Conservation (phyloP, 805 yeast species). For the Brettanomyces sp. region DNA sequence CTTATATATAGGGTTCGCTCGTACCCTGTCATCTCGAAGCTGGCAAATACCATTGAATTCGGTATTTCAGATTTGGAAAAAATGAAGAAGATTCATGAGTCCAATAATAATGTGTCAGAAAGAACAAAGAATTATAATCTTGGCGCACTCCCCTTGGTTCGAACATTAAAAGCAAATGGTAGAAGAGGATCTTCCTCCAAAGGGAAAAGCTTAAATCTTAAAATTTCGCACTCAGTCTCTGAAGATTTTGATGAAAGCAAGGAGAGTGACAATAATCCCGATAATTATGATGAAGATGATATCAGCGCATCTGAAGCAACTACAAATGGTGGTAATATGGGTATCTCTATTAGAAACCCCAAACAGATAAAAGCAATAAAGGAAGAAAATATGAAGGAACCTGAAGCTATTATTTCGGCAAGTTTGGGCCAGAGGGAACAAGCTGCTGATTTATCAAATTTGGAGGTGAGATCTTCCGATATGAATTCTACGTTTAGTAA, state of each 20-base stretch:
- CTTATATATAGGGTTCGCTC: constrained; percentile 73
- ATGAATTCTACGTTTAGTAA: constrained; percentile 2
- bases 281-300: constrained; percentile 4
- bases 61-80: constrained; percentile 5
- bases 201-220: too few species aligned
- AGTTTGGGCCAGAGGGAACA: background rate
- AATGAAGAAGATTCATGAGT: background rate
- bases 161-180: constrained; percentile 15
- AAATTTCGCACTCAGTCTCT: too few species aligned
- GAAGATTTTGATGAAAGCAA: background rate
- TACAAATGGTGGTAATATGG: background rate
- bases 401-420: background rate
- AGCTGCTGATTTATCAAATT: background rate
- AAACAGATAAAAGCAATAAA: constrained; percentile 1
- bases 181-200: background rate
- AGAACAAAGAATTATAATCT: constrained; percentile 8
- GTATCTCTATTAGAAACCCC: too few species aligned
- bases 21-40: constrained; percentile 51
- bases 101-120: background rate
- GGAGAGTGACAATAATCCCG: constrained; percentile 11
- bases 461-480: background rate
- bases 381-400: background rate
- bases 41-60: constrained; percentile 9
- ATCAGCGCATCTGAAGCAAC: constrained; percentile 1
- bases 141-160: constrained; percentile 12